Evolutionary conservation across 202 grass and related monocot species (phyloP).

Genomic region (Elaeis oleifera): DNA sequence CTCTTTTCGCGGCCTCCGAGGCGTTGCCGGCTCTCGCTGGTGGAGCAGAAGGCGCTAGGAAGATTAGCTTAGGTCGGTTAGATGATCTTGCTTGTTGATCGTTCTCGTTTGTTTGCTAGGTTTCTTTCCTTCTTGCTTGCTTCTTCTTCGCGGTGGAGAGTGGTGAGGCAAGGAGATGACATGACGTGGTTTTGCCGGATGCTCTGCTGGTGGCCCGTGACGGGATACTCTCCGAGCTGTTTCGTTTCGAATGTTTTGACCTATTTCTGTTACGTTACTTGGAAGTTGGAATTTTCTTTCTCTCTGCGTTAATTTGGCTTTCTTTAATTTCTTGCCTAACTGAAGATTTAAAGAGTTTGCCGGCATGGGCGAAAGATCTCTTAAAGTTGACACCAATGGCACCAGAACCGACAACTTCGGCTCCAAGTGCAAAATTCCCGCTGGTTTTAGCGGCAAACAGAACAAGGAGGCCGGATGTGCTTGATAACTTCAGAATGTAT

Average conservation of each 20-base stretch:
- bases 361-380: slow-evolving; percentile 75
- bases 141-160: no score
- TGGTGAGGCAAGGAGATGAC: no score
- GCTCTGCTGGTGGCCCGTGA: no score
- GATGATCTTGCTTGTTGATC: neutral
- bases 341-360: slow-evolving; percentile 22
- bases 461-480: slow-evolving; percentile 61
- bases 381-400: slow-evolving; percentile 45
- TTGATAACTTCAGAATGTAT: slow-evolving; percentile 57
- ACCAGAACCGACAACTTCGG: slow-evolving; percentile 36
- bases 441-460: slow-evolving; percentile 73
- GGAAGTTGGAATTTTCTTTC: no score
- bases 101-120: neutral
- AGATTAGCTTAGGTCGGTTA: neutral
- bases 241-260: no score
- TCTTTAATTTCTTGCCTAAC: no score
- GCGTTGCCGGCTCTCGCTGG: neutral
- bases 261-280: no score
- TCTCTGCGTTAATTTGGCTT: no score
- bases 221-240: no score
- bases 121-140: neutral
- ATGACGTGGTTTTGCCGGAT: no score
- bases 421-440: slow-evolving; percentile 36
- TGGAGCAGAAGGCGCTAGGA: neutral
- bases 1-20: neutral